A percentile compares a stretch with the other conserved stretches of the same genome.
Evolutionary conservation across 306 rosid genomes (phyloP).

Genomic region (Biancaea sappan): DNA sequence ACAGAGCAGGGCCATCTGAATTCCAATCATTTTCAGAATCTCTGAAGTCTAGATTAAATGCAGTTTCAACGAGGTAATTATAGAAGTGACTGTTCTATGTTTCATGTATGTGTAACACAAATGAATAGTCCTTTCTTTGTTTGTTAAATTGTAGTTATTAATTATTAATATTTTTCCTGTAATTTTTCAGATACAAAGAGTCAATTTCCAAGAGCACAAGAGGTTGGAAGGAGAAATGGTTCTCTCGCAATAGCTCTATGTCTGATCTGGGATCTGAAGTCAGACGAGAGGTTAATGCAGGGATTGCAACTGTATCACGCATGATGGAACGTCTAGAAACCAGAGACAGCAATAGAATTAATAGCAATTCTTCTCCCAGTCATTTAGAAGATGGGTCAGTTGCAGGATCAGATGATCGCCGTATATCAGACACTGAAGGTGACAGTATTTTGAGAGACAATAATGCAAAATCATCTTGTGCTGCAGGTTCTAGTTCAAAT

Average conservation of each 20-base stretch:
- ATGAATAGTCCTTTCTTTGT: constrained; percentile 1
- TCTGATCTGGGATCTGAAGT: constrained; percentile 87
- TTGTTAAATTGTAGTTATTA: constrained; percentile 9
- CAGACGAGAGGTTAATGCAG: constrained; percentile 80
- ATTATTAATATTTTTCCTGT: background rate
- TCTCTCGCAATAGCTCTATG: constrained; percentile 81
- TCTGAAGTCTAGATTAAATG: constrained; percentile 78
- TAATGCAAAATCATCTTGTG: constrained; percentile 49
- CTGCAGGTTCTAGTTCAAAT: constrained; percentile 82
- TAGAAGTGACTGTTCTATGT: constrained; percentile 9
- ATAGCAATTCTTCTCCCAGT: constrained; percentile 49
- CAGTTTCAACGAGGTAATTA: constrained; percentile 78
- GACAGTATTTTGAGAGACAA: constrained; percentile 45
- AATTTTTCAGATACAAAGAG: constrained; percentile 81
- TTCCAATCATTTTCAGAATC: constrained; percentile 89
- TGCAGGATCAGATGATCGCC: constrained; percentile 48
- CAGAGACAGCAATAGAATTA: constrained; percentile 54
- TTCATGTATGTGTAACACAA: constrained; percentile 9
- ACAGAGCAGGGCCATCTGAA: constrained; percentile 95
- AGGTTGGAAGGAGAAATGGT: constrained; percentile 96
- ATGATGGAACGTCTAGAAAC: constrained; percentile 95
- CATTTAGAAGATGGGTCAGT: constrained; percentile 51
- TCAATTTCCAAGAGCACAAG: constrained; percentile 91
- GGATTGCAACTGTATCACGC: constrained; percentile 81
- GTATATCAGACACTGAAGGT: constrained; percentile 49